These are phyloP conservation scores for Porphyridium purpureum DNA, from an alignment of 23 red algal genomes.

Conservation along the genomic window DNA sequence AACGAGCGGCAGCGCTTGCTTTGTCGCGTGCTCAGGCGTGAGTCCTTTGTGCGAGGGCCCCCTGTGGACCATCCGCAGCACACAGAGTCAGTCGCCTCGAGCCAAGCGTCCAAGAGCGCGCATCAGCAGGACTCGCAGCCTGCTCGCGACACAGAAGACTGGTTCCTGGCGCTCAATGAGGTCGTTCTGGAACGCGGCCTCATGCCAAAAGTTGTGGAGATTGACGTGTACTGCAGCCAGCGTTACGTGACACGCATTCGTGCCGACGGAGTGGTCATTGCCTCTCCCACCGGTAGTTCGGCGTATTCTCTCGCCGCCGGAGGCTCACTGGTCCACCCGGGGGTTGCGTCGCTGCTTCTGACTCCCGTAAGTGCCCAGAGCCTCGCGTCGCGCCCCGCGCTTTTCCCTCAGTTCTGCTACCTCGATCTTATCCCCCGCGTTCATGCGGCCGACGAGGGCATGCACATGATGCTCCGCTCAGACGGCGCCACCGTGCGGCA, in stretches of 20 bases:
- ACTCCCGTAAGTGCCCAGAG: conserved; percentile 85
- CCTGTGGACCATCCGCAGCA: no score
- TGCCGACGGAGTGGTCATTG: conserved; percentile 68
- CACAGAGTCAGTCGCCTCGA: no score
- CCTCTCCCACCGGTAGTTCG: conserved; percentile 69
- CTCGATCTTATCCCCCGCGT: conserved; percentile 49
- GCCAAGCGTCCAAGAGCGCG: no score
- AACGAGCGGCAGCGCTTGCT: no score
- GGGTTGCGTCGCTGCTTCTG: conserved; percentile 54
- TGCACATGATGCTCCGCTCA: conserved; percentile 63
- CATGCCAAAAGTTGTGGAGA: conserved; percentile 43
- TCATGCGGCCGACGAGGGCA: conserved; percentile 24
- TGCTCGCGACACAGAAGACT: no score
- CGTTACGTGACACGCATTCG: conserved; percentile 52
- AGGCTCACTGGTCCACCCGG: conserved; percentile 77
- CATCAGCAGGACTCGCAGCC: no score
- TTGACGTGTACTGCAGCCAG: conserved; percentile 45
- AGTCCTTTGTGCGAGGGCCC: no score
- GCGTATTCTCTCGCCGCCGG: conserved; percentile 69
- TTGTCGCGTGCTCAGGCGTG: no score
- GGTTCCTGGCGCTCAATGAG: conserved; percentile 83
- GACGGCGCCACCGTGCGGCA: conserved; percentile 56
- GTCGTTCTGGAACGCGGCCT: conserved; percentile 75
- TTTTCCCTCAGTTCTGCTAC: conserved; percentile 43
- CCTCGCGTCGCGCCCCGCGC: conserved; percentile 46